Evolutionary conservation across 441 rosid species (phyloP), one percentile per base, ranked within the genome.

Genomic region (Syzygium syzygioides): DNA sequence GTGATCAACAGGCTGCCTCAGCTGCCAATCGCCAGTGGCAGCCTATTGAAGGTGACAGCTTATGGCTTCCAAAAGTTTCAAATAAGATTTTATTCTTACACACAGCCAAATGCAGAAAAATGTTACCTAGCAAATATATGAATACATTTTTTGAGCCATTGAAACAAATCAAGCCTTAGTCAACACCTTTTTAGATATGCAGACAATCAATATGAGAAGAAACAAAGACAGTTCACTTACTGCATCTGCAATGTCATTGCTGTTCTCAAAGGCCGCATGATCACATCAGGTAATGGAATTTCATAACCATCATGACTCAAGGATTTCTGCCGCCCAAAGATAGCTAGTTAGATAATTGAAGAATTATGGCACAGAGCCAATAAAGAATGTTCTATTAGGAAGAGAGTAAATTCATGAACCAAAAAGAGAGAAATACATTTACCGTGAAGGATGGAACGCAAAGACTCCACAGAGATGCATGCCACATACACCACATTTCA

Each of bases 401-500:
- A 91, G 89, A 76, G 89, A 54, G 66, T 54, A 88, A 66, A 37
- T 50, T 86, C 48, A 32, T 57, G 50, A 86, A 66, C 56, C 52
- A 28, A 87, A 85, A 87, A 32, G 53, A 71, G 45, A 54, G 66
- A 50, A 55, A n/a, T 55, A 45, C 30, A 64, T 59, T 56, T 95
- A 97, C 99, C 98, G 89, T 88, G 90, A 92, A 87, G 87, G 89
- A 90, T 91, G 71, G 89, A 89, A 93, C 91, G 60, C 89, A 86
- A 88, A 93, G 93, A 90, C 90, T 95, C 99, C 99, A 97, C 93
- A 98, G 88, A 89, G 94, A 94, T 76, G 95, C 94, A 91, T 98
- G 99, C 99, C 99, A 98, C 92, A 95, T 92, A 89, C 93, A 96
- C 99, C 99, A 96, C 95, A 98, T 94, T 93, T 98, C 99, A 89